phyloP scores from a whole-genome alignment of 257 asterid genomes.

The Capsicum baccatum region DNA sequence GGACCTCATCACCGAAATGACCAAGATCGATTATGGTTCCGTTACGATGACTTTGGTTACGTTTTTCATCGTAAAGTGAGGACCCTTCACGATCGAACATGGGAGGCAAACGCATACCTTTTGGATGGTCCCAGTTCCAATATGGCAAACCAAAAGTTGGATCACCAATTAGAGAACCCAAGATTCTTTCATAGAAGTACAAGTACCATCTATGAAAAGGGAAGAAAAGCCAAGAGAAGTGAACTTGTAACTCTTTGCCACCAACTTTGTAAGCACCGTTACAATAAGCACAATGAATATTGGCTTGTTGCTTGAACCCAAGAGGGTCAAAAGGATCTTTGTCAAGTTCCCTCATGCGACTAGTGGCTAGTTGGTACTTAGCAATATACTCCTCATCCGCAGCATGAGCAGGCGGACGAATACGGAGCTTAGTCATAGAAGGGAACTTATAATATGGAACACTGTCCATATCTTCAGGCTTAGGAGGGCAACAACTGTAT shows the following conservation, averaged over 20 bases:
- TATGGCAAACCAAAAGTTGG: conserved; percentile 37
- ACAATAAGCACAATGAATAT: conserved; percentile 49
- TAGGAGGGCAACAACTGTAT: conserved; percentile 23
- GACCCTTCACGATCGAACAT: conserved; percentile 25
- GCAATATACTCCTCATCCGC: conserved; percentile 21
- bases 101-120: conserved; percentile 40
- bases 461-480: not conserved
- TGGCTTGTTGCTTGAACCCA: conserved; percentile 43
- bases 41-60: conserved; percentile 32
- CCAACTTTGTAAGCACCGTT: conserved; percentile 35
- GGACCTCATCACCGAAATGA: not conserved
- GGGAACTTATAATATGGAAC: conserved; percentile 14
- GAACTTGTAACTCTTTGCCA: conserved; percentile 37
- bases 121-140: conserved; percentile 41
- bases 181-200: conserved; percentile 43
- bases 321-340: conserved; percentile 34
- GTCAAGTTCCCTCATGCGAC: conserved; percentile 21
- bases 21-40: conserved; percentile 29
- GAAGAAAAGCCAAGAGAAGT: conserved; percentile 42
- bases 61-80: conserved; percentile 19
- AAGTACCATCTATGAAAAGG: conserved; percentile 47
- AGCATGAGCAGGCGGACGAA: conserved; percentile 18
- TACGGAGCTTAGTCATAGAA: conserved; percentile 3
- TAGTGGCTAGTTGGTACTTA: conserved; percentile 17
- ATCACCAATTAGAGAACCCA: conserved; percentile 38